A percentile compares a stretch with the other conserved stretches of the same genome.
Conservation (phyloP, 306 rosid species). For the Cucumis sativus region DNA sequence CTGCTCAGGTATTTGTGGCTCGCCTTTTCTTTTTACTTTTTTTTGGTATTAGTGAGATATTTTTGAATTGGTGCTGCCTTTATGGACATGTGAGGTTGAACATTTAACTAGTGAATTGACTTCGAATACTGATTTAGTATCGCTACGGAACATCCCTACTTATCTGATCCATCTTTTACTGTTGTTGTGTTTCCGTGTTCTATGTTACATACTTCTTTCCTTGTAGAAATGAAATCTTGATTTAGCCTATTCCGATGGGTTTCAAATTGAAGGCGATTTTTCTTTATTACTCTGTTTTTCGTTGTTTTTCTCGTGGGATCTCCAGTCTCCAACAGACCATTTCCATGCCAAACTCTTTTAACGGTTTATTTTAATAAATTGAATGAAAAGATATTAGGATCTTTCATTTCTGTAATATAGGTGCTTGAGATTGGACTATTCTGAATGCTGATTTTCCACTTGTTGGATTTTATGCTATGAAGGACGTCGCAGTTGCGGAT, state of each 20-base stretch:
- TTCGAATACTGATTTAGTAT: not conserved
- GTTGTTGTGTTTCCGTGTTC: not conserved
- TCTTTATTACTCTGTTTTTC: not conserved
- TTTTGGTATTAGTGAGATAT: not conserved
- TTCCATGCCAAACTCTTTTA: not conserved
- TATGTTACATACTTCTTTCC: not conserved
- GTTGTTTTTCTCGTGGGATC: not conserved
- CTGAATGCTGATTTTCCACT: not conserved
- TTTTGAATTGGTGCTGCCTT: not conserved
- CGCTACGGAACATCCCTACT: not conserved
- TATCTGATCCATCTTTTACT: not conserved
- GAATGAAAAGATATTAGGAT: not conserved
- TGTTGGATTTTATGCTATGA: not conserved
- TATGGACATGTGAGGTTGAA: not conserved
- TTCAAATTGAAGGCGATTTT: not conserved
- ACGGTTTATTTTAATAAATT: not conserved
- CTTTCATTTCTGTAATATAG: not conserved
- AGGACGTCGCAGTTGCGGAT: conserved; percentile 25
- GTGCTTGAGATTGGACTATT: not conserved
- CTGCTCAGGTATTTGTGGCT: conserved; percentile 19
- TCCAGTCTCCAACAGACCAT: not conserved
- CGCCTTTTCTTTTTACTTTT: not conserved
- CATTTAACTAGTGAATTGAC: not conserved
- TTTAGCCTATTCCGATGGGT: not conserved
- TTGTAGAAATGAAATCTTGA: not conserved